phyloP scores from a whole-genome alignment of 139 green algal species.

The Zygnema circumcarinatum region DNA sequence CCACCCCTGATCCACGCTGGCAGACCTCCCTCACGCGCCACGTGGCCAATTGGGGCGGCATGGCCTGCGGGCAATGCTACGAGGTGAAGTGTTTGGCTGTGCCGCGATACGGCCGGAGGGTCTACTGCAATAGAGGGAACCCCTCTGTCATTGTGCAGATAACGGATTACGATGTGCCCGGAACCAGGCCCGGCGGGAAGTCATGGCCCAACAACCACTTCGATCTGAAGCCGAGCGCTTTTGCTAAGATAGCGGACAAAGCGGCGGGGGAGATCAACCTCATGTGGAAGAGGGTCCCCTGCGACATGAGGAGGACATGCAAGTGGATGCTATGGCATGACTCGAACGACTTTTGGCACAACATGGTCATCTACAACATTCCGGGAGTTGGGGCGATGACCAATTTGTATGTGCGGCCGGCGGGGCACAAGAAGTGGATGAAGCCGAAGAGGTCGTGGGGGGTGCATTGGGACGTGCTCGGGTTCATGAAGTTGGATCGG shows the following conservation, averaged over 20 bases:
- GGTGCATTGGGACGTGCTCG: not conserved
- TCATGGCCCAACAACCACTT: conserved; percentile 39
- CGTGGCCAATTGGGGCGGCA: not conserved
- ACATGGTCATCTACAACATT: conserved; percentile 31
- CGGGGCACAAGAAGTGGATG: not conserved
- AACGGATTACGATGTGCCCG: conserved; percentile 28
- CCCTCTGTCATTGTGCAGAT: conserved; percentile 3
- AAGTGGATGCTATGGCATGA: not conserved
- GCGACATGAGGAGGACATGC: not conserved
- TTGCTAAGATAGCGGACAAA: conserved; percentile 4
- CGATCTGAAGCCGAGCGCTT: conserved; percentile 25
- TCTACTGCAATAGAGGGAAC: conserved; percentile 12
- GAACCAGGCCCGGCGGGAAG: not conserved
- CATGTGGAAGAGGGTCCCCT: not conserved
- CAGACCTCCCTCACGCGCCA: not conserved
- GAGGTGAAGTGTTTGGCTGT: conserved; percentile 4
- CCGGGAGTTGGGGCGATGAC: conserved; percentile 11
- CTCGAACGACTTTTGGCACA: conserved; percentile 18
- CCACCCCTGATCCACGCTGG: conserved; percentile 27
- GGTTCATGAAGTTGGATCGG: not conserved
- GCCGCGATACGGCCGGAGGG: not conserved
- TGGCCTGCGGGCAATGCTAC: conserved; percentile 39
- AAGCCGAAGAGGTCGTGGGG: conserved; percentile 5
- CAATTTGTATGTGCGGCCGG: conserved; percentile 1
- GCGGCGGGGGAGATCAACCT: conserved; percentile 20